Evolutionary conservation across 768 basidiomycete genomes (phyloP), one percentile per base, ranked within the genome.

Genomic region (Psilocybe azurescens): DNA sequence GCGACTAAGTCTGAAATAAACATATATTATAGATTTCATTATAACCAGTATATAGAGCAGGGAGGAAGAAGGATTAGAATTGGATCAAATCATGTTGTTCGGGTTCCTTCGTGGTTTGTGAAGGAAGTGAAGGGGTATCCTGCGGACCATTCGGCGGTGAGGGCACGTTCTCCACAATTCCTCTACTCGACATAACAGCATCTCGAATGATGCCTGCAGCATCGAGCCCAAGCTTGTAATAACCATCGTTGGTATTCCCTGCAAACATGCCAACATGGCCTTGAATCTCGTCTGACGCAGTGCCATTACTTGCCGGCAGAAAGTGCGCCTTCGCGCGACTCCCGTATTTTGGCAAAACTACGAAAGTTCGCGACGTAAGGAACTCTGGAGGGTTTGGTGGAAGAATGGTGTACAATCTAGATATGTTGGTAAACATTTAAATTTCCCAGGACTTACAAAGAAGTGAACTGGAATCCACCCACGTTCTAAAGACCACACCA

Each of bases 201-300:
- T 88, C 84, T 57, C 87, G 80, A 60, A 94, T 84, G 28, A 86
- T 67, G 53, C 84, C 80, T 16, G 86, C 88, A 0, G 86, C 84
- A 49, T 83, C 77, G 39, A 96, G 77, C 1, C 94, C 95, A 6
- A 97, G 79, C 67, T 88, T 87, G 70, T 96, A 96, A 75, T 94
- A 97, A 18, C 94, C 94, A 66, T 96, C 94, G 69, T 97, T 97
- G 24, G 86, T 87, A 65, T 79, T 83, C 5, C 86, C 83, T 60
- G 83, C 82, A 75, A 97, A 98, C 91, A 98, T 97, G 36, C 89
- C 89, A 38, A 86, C 92, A 71, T 98, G 95, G 5, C 93, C 95
- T 61, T 89, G 81, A 8, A 96, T 75, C 73, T 97, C 95, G 69
- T 95, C 90, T 24, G 80, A 62, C 0, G 89, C 90, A 28, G 89